phyloP scores from a whole-genome alignment of 345 rosid species.

The Gossypium herbaceum region DNA sequence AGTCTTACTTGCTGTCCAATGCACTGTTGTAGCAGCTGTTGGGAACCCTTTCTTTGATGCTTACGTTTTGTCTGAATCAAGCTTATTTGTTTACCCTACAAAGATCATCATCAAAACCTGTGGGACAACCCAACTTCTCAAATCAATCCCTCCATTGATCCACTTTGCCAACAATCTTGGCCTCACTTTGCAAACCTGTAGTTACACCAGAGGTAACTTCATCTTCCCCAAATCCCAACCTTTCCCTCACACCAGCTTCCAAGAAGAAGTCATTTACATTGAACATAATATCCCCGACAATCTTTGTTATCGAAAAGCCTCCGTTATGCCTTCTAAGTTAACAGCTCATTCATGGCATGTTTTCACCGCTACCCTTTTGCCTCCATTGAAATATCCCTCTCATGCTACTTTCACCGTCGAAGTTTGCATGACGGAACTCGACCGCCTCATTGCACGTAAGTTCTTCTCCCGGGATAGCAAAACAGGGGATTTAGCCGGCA shows the following conservation, averaged over 20 bases:
- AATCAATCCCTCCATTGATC: constrained; percentile 80
- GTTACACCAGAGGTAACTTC: constrained; percentile 91
- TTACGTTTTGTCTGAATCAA: constrained; percentile 89
- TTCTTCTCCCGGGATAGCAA: constrained; percentile 53
- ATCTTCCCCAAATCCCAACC: constrained; percentile 89
- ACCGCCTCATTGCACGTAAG: constrained; percentile 49
- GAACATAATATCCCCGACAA: constrained; percentile 55
- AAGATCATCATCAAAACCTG: constrained; percentile 96
- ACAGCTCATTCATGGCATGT: constrained; percentile 83
- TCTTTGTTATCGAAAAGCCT: constrained; percentile 61
- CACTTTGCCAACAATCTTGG: constrained; percentile 52
- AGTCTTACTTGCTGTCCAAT: constrained; percentile 72
- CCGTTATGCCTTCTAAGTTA: constrained; percentile 67
- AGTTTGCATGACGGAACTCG: constrained; percentile 96
- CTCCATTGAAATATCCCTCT: neutral
- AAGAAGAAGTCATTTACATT: constrained; percentile 65
- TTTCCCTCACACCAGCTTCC: constrained; percentile 78
- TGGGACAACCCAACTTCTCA: constrained; percentile 94
- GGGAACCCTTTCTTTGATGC: constrained; percentile 81
- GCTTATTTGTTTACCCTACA: constrained; percentile 89
- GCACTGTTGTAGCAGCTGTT: constrained; percentile 92
- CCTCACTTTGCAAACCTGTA: constrained; percentile 53
- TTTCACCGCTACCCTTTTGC: constrained; percentile 42
- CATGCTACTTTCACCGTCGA: constrained; percentile 50
- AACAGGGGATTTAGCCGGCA: constrained; percentile 56